Base-by-base conservation (phyloP, 257 asterid species). In the Verbena officinalis region DNA sequence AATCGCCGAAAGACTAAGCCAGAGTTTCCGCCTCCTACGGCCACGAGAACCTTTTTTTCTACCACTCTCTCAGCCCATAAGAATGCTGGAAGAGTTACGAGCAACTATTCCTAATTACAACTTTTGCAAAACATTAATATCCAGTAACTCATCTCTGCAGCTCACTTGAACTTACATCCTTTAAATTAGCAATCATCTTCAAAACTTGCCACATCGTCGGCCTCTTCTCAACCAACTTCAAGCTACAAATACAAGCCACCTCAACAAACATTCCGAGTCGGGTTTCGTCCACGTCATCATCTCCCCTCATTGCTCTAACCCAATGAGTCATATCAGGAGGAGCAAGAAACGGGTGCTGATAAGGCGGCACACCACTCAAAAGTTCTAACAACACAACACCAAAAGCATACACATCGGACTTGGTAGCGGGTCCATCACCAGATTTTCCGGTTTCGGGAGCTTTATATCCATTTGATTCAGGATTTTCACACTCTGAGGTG, bases 231-330 rank as follows among this genome's bases (percentile, higher is more conserved):
- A 91, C 90, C 21, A 95, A 94, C 13, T 82, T 79, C 82, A 80
- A 62, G 80, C 96, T 87, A 48, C 96, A 88, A 30, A 90, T 74
- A 64, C 89, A 80, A 9, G 96, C 90, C 31, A 94, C 82, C 73
- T 94, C 96, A 0, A 94, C 95, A 39, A 94, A 83, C 99, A 90
- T 90, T 14, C 82, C 65, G 0, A 88, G 86, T 46, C 95, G 73
- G 58, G 76, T 72, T 19, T 90, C 96, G 31, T 90, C 97, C 68
- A 27, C 5, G 0, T 71, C 48, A 13, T 90, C 94, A 9, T 90
- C 97, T 33, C 81, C 96, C 74, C 99, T 84, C 99, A 86, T 90
- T 16, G 95, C 95, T 21, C 92, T 79, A 0, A 88, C 95, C 99
- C 99, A 94, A 27, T 88, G 89, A 0, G 96, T 81, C 74, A 81